A percentile compares a stretch with the other conserved stretches of the same genome.
These are phyloP conservation scores for Fragaria ananassa DNA, from an alignment of 306 rosid species.

Conservation along the genomic window DNA sequence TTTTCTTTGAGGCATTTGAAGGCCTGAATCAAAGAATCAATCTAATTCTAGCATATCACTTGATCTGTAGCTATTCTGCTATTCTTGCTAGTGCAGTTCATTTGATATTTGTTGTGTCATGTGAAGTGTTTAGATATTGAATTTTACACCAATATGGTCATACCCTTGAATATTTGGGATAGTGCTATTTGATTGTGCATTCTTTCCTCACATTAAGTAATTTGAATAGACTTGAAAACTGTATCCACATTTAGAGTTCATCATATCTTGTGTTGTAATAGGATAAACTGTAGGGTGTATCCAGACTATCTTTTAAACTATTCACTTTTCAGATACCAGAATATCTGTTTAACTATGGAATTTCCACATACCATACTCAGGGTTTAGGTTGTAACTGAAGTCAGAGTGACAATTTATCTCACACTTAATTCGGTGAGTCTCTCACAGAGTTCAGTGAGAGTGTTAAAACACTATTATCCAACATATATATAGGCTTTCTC, in stretches of 20 bases:
- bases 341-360: not conserved
- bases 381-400: not conserved
- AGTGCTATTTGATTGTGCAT: constrained; percentile 4
- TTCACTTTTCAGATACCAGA: not conserved
- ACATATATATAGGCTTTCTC: too few species aligned
- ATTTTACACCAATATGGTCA: constrained; percentile 1
- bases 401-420: too few species aligned
- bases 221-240: constrained; percentile 5
- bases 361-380: not conserved
- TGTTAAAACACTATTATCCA: too few species aligned
- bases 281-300: not conserved
- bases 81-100: constrained; percentile 35
- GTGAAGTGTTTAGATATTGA: constrained; percentile 18
- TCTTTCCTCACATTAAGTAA: not conserved
- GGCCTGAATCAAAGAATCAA: constrained; percentile 39
- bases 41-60: constrained; percentile 22
- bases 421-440: too few species aligned
- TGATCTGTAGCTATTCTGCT: constrained; percentile 26
- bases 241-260: not conserved
- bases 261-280: not conserved
- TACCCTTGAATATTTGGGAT: not conserved
- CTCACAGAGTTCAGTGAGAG: too few species aligned
- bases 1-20: constrained; percentile 30
- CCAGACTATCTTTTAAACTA: not conserved
- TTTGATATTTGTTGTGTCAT: constrained; percentile 38